A percentile compares a stretch with the other conserved stretches of the same genome.
phyloP scores from a whole-genome alignment of 305 asterid species.

The Fraxinus nigra region DNA sequence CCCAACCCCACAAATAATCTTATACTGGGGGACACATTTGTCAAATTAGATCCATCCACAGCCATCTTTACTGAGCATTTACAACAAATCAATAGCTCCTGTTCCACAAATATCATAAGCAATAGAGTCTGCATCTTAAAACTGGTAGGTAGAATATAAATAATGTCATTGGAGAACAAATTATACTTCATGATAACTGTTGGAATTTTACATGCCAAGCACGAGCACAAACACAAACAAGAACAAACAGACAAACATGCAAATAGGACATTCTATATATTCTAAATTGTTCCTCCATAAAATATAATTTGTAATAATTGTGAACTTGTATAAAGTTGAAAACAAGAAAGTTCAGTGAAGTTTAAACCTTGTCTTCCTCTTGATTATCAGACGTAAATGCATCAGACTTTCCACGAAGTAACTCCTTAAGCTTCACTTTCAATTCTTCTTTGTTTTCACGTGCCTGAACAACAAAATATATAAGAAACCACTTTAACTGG shows the following conservation, averaged over 20 bases:
- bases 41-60: not conserved
- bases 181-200: not conserved
- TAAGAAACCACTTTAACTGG: slow-evolving; percentile 17
- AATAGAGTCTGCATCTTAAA: not conserved
- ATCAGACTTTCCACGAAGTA: slow-evolving; percentile 82
- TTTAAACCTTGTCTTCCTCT: slow-evolving; percentile 82
- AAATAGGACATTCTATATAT: not conserved
- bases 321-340: not conserved
- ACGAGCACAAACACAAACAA: not conserved
- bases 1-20: not conserved
- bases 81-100: not conserved
- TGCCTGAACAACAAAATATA: slow-evolving; percentile 38
- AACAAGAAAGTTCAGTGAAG: not conserved
- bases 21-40: not conserved
- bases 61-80: not conserved
- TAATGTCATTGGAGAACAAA: not conserved
- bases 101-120: not conserved
- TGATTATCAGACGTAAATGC: slow-evolving; percentile 60
- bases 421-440: slow-evolving; percentile 71
- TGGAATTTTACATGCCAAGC: not conserved
- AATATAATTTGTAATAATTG: not conserved
- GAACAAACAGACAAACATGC: not conserved
- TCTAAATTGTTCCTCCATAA: not conserved
- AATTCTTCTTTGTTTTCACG: slow-evolving; percentile 77
- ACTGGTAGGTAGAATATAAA: not conserved